Percentiles rank a stretch among this genome's conserved stretches.
phyloP scores from a whole-genome alignment of 176 grass and related monocot species.

The Tillandsia leiboldiana region DNA sequence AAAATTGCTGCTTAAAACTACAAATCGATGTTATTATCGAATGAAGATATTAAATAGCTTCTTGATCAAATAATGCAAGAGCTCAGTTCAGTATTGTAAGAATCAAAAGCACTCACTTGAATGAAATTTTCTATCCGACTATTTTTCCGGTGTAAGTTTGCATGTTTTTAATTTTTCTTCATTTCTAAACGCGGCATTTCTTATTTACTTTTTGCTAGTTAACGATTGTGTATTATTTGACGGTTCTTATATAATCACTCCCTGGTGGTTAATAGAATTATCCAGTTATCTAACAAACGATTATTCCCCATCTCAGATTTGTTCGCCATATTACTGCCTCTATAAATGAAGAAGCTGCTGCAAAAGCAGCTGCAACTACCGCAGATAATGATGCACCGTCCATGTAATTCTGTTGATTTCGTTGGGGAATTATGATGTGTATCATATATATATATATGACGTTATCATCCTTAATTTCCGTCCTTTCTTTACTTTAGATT shows the following conservation, averaged over 20 bases:
- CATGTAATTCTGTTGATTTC: constrained; percentile 35
- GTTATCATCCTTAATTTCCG: neutral
- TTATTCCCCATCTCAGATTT: constrained; percentile 20
- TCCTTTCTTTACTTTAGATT: constrained; percentile 41
- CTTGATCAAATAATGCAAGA: too few relatives aligned
- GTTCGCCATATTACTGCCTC: constrained; percentile 55
- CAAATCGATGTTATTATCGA: too few relatives aligned
- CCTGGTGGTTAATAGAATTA: neutral
- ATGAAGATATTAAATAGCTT: too few relatives aligned
- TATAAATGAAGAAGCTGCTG: constrained; percentile 66
- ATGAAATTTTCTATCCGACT: too few relatives aligned
- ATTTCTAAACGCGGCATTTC: neutral
- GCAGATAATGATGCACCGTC: constrained; percentile 56
- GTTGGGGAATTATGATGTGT: neutral
- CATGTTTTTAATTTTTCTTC: neutral
- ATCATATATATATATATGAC: neutral
- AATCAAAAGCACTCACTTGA: too few relatives aligned
- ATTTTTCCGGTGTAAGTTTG: neutral
- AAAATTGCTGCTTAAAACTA: too few relatives aligned
- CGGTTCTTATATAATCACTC: constrained; percentile 1
- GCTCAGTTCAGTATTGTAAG: too few relatives aligned
- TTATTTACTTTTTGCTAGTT: neutral
- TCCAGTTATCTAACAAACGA: neutral
- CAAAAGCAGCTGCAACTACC: constrained; percentile 34
- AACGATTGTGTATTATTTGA: neutral